Evolutionary conservation across 2,329 filamentous ascomycete genomes (phyloP).

Genomic region (Sporothrix variecibatus): DNA sequence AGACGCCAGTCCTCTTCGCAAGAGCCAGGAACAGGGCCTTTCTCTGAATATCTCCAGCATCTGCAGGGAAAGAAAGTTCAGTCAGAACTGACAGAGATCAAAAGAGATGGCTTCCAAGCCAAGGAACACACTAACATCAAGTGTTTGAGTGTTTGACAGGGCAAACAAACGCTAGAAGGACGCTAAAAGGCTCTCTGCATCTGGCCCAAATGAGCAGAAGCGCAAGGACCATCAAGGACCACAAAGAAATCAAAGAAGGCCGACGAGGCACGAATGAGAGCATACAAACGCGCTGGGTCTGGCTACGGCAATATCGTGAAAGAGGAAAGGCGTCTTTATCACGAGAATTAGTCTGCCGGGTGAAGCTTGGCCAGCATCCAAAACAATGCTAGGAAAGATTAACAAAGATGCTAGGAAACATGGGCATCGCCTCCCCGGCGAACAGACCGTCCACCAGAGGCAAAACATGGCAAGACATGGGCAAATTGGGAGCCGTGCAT

Average conservation of each 20-base stretch:
- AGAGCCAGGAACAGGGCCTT: background rate
- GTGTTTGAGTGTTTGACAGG: background rate
- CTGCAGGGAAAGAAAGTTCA: background rate
- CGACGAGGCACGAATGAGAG: background rate
- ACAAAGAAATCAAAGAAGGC: background rate
- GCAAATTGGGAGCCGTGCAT: constrained; percentile 7
- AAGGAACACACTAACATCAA: background rate
- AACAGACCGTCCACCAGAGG: constrained; percentile 1
- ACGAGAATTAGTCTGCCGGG: background rate
- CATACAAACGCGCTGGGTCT: background rate
- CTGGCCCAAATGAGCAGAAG: constrained; percentile 4
- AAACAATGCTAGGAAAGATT: background rate
- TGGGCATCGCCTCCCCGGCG: constrained; percentile 13
- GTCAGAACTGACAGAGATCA: constrained; percentile 7
- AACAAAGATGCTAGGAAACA: background rate
- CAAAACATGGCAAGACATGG: background rate
- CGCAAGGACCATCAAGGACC: background rate
- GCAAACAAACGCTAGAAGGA: background rate
- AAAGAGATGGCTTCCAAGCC: background rate
- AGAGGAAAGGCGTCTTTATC: background rate
- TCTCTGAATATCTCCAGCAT: too few relatives aligned
- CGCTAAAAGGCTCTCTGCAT: constrained; percentile 14
- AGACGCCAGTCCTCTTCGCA: background rate
- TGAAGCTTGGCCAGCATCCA: too few relatives aligned
- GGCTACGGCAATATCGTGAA: background rate